Conservation (phyloP, 2,329 filamentous ascomycete genomes). For the Sclerotinia subarctica region DNA sequence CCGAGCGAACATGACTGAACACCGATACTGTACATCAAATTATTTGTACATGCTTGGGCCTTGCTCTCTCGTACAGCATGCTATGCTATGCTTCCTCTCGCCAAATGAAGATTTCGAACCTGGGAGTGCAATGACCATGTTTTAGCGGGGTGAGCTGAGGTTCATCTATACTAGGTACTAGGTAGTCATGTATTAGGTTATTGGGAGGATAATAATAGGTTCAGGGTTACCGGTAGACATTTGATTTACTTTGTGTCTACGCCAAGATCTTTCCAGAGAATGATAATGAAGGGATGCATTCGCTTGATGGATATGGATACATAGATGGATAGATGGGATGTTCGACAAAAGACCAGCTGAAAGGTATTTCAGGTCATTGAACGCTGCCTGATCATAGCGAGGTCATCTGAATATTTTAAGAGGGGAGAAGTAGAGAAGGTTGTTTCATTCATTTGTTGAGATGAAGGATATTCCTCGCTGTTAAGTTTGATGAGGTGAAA, state of each 20-base stretch:
- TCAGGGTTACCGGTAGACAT: background rate
- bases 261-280: background rate
- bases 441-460: background rate
- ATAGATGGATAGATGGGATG: background rate
- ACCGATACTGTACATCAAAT: background rate
- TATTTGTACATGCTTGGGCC: background rate
- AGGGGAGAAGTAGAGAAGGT: background rate
- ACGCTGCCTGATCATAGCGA: background rate
- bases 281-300: background rate
- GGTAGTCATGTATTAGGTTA: slow-evolving; percentile 3
- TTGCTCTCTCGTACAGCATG: background rate
- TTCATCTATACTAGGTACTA: background rate
- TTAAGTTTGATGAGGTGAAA: background rate
- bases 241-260: background rate
- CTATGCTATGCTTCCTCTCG: no score
- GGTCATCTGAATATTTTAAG: slow-evolving; percentile 7
- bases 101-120: background rate
- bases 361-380: slow-evolving; percentile 1
- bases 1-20: slow-evolving; percentile 15
- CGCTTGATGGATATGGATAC: background rate
- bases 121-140: background rate
- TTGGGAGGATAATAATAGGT: background rate
- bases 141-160: slow-evolving; percentile 16
- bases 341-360: slow-evolving; percentile 8
- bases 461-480: background rate